Percentiles rank a stretch among this genome's conserved stretches.
Evolutionary conservation across 2,329 filamentous ascomycete species (phyloP).

Genomic region (Stagonosporopsis rhizophila): DNA sequence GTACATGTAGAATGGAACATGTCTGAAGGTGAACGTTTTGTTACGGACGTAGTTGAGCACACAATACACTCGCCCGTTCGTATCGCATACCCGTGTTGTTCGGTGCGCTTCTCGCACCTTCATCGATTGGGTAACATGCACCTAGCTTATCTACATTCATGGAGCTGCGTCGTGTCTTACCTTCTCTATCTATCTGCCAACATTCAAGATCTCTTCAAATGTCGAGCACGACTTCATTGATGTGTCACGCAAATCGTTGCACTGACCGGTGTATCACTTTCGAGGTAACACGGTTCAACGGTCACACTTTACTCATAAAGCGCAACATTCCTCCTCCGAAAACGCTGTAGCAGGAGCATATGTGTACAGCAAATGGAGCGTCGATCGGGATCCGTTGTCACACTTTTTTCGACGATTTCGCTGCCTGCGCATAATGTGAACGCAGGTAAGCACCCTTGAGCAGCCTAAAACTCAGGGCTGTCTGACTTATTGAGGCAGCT

Average conservation of each 20-base stretch:
- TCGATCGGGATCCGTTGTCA: neutral
- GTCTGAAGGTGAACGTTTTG: neutral
- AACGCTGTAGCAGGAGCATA: neutral
- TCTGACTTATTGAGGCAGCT: neutral
- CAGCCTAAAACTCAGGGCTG: neutral
- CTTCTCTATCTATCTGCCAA: neutral
- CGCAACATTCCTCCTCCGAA: too few relatives aligned
- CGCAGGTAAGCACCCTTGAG: neutral
- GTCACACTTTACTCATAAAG: neutral
- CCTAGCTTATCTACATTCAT: neutral
- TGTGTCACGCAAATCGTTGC: neutral
- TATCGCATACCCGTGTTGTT: neutral
- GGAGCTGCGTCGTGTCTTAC: neutral
- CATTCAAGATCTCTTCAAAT: neutral
- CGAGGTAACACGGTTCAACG: neutral
- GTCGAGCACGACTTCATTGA: neutral
- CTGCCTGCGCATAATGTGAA: neutral
- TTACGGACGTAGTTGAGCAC: neutral
- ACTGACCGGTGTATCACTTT: neutral
- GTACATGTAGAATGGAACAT: too few relatives aligned
- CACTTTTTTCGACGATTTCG: too few relatives aligned
- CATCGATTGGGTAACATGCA: neutral
- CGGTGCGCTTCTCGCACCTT: neutral
- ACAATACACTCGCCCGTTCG: neutral
- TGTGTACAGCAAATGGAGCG: neutral